phyloP scores from a whole-genome alignment of 2,329 filamentous ascomycete genomes.

The Penicillium sumatraense region DNA sequence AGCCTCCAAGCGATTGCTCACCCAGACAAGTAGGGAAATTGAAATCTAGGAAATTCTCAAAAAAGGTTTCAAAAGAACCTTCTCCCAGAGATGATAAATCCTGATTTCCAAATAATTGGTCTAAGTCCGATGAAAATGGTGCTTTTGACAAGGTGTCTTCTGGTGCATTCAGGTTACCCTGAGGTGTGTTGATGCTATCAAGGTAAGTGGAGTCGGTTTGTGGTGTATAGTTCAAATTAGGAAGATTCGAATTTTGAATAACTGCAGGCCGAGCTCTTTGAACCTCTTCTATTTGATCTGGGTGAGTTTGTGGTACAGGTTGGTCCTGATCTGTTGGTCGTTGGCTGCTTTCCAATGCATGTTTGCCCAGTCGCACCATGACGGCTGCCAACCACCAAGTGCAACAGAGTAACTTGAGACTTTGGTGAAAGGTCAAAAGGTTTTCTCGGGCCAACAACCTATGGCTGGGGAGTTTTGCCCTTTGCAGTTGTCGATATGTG shows the following conservation, averaged over 20 bases:
- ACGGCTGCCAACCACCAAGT: conserved; percentile 5
- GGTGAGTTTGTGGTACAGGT: neutral
- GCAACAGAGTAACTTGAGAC: neutral
- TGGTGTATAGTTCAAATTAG: neutral
- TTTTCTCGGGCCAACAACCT: neutral
- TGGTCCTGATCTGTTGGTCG: neutral
- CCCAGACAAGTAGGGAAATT: neutral
- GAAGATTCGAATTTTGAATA: neutral
- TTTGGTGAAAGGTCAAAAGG: neutral
- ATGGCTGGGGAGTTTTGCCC: neutral
- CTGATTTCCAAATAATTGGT: neutral
- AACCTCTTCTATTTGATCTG: neutral
- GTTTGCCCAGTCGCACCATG: neutral
- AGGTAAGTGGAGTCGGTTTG: neutral
- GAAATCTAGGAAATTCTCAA: conserved; percentile 4
- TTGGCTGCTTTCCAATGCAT: neutral
- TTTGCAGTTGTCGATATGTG: conserved; percentile 3
- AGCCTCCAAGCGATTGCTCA: conserved; percentile 1
- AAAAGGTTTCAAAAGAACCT: conserved; percentile 1
- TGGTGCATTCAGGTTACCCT: neutral
- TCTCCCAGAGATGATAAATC: conserved; percentile 1
- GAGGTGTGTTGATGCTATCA: neutral
- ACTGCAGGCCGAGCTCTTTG: too few relatives aligned
- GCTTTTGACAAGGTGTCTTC: neutral
- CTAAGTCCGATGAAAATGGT: conserved; percentile 1